Percentiles rank a stretch among this genome's conserved stretches.
Evolutionary conservation across 768 basidiomycete species (phyloP).

Genomic region (Termitomyces sp.): DNA sequence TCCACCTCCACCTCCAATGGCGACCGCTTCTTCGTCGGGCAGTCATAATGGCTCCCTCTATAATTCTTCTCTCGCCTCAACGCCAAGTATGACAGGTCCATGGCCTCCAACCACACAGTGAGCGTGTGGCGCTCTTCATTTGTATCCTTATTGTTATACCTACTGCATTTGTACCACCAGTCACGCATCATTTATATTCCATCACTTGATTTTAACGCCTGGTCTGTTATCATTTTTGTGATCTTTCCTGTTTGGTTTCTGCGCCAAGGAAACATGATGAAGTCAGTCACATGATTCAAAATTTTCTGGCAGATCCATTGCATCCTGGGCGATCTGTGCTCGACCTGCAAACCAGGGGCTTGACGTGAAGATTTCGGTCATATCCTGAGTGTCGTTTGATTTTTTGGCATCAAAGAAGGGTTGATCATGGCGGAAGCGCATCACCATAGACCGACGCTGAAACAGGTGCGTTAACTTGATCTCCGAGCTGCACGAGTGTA

Average conservation of each 20-base stretch:
- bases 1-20: conserved; percentile 24
- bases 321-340: conserved; percentile 5
- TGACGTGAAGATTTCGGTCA: not conserved
- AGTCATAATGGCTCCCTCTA: conserved; percentile 35
- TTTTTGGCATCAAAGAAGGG: not conserved
- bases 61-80: conserved; percentile 26
- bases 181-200: conserved; percentile 11
- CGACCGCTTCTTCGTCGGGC: conserved; percentile 26
- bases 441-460: conserved; percentile 73
- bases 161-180: conserved; percentile 16
- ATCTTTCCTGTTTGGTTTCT: not conserved
- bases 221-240: not conserved
- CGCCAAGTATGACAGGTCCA: conserved; percentile 16
- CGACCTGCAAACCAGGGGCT: not conserved
- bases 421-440: conserved; percentile 39
- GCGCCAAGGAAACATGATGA: not conserved
- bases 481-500: not conserved
- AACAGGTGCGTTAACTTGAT: conserved; percentile 51
- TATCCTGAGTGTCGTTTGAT: not conserved
- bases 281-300: conserved; percentile 11
- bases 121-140: not conserved
- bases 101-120: conserved; percentile 11
- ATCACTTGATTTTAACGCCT: not conserved
- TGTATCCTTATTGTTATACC: conserved; percentile 10
- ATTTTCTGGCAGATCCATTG: conserved; percentile 4